Percentiles rank a stretch among this genome's conserved stretches.
Evolutionary conservation across 495 filamentous ascomycete genomes (phyloP).

Genomic region (Podospora fimiseda): DNA sequence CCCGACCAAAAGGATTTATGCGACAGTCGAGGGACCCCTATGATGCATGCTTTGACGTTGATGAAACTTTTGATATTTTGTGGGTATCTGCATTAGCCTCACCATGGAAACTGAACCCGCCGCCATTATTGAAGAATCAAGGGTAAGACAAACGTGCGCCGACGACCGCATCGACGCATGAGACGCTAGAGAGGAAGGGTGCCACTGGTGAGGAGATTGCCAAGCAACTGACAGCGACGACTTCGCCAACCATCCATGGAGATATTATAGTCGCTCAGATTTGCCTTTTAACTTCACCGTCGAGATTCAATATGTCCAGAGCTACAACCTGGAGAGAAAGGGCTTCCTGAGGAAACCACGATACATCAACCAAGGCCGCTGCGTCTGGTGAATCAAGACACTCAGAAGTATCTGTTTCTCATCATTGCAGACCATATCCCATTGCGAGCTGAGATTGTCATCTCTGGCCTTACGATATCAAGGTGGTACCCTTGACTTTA

Average conservation of each 20-base stretch:
- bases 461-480: constrained; percentile 29
- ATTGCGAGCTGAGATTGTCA: constrained; percentile 11
- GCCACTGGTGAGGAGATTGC: background rate
- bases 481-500: constrained; percentile 60
- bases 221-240: background rate
- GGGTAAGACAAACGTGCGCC: background rate
- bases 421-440: constrained; percentile 39
- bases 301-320: constrained; percentile 15
- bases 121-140: background rate
- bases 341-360: constrained; percentile 26
- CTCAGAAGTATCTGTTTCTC: constrained; percentile 59
- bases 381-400: constrained; percentile 25
- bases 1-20: too few relatives aligned
- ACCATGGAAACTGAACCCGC: background rate
- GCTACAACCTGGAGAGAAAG: constrained; percentile 13
- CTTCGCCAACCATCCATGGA: background rate
- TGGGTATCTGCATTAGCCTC: background rate
- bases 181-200: background rate
- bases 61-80: background rate
- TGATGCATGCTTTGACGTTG: background rate
- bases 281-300: constrained; percentile 45
- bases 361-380: constrained; percentile 10
- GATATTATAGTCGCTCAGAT: constrained; percentile 33
- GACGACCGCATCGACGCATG: background rate
- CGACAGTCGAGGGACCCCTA: too few relatives aligned